Conservation (phyloP, 352 stramenopile genomes). For the Globisporangium echinulatum region DNA sequence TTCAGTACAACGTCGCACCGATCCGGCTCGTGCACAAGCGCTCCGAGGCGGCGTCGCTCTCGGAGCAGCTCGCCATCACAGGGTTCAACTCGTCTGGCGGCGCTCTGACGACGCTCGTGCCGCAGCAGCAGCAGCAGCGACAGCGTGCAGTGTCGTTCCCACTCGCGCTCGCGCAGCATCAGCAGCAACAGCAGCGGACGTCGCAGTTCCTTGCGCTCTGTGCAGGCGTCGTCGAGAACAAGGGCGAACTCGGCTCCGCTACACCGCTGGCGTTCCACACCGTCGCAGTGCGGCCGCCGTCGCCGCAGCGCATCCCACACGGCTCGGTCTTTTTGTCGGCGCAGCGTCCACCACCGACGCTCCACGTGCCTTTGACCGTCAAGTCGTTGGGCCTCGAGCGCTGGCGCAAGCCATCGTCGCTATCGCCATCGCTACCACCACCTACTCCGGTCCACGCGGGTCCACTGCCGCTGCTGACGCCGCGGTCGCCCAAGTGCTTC, state of each 20-base stretch:
- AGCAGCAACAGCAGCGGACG: constrained; percentile 3
- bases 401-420: background rate
- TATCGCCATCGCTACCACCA: background rate
- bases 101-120: too few species aligned
- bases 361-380: background rate
- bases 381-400: background rate
- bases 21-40: constrained; percentile 11
- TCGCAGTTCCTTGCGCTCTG: constrained; percentile 12
- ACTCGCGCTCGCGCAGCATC: constrained; percentile 10
- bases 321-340: constrained; percentile 23
- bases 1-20: constrained; percentile 11
- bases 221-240: constrained; percentile 5
- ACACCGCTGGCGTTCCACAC: constrained; percentile 14
- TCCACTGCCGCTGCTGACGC: constrained; percentile 5
- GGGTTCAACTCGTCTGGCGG: background rate
- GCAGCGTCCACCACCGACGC: constrained; percentile 3
- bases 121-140: constrained; percentile 4
- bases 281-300: constrained; percentile 21
- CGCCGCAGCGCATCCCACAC: constrained; percentile 23
- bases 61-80: constrained; percentile 9
- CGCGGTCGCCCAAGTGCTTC: constrained; percentile 12
- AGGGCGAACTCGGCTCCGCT: background rate
- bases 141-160: constrained; percentile 27
- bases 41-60: constrained; percentile 11
- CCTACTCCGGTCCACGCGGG: background rate